A percentile compares a stretch with the other conserved stretches of the same genome.
phyloP scores from a whole-genome alignment of 306 rosid species.

The Rosa rugosa region DNA sequence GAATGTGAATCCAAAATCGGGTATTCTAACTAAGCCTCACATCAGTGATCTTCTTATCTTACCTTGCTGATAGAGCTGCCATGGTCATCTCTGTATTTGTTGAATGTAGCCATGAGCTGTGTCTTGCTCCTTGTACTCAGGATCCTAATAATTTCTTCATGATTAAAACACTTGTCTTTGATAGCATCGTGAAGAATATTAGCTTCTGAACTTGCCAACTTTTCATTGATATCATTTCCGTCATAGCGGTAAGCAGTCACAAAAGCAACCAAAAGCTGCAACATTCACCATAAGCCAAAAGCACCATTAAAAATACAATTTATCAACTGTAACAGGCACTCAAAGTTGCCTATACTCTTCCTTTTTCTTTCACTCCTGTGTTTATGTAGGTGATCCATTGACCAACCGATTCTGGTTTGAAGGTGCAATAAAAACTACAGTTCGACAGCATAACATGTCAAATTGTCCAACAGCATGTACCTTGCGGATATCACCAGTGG shows the following conservation, averaged over 20 bases:
- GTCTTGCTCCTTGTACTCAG: slow-evolving; percentile 70
- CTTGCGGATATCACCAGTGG: slow-evolving; percentile 76
- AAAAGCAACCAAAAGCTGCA: slow-evolving; percentile 53
- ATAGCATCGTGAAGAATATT: slow-evolving; percentile 66
- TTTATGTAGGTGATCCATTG: too few relatives aligned
- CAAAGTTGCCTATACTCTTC: too few relatives aligned
- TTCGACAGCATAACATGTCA: neutral
- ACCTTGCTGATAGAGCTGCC: slow-evolving; percentile 71
- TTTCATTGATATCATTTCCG: slow-evolving; percentile 32
- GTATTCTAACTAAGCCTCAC: too few relatives aligned
- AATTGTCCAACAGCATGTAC: slow-evolving; percentile 19
- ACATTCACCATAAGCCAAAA: slow-evolving; percentile 14
- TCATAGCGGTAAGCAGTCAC: slow-evolving; percentile 39
- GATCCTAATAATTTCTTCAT: slow-evolving; percentile 68
- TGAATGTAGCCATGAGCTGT: slow-evolving; percentile 75
- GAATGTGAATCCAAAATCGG: neutral
- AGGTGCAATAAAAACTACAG: neutral
- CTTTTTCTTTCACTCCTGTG: too few relatives aligned
- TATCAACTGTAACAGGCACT: neutral
- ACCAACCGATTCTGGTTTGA: neutral
- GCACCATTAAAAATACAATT: neutral
- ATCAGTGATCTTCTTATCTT: neutral
- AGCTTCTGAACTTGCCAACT: slow-evolving; percentile 47
- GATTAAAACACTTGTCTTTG: slow-evolving; percentile 52
- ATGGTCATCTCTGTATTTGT: slow-evolving; percentile 61